Evolutionary conservation across 1,284 basidiomycete genomes (phyloP).

Genomic region (Fereydounia khargensis): DNA sequence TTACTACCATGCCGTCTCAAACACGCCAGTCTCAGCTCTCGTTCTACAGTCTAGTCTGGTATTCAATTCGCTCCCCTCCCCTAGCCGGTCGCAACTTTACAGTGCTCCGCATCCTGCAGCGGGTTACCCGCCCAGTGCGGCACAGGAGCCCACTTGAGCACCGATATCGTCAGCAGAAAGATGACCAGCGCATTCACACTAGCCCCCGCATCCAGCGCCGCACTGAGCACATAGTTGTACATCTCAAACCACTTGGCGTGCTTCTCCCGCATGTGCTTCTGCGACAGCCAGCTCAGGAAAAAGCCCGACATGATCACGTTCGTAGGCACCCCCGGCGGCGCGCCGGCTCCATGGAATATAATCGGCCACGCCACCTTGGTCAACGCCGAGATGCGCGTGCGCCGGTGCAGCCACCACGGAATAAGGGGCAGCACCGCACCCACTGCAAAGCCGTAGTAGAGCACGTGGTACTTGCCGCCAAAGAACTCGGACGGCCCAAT

Average conservation of each 20-base stretch:
- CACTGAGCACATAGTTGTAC: slow-evolving; percentile 54
- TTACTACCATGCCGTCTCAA: not conserved
- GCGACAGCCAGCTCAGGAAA: slow-evolving; percentile 56
- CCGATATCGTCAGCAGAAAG: slow-evolving; percentile 56
- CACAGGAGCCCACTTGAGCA: slow-evolving; percentile 40
- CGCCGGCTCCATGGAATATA: slow-evolving; percentile 60
- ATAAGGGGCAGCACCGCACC: slow-evolving; percentile 59
- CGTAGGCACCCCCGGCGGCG: slow-evolving; percentile 57
- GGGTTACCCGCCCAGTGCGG: slow-evolving; percentile 40
- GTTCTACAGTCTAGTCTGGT: no score
- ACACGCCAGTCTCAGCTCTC: no score
- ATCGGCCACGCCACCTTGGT: slow-evolving; percentile 61
- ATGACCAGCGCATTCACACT: slow-evolving; percentile 60
- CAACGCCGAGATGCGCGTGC: slow-evolving; percentile 46
- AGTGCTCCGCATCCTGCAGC: slow-evolving; percentile 31
- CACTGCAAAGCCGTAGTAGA: slow-evolving; percentile 59
- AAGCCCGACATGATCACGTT: slow-evolving; percentile 61
- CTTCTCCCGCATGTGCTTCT: slow-evolving; percentile 58
- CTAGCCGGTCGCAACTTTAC: slow-evolving; percentile 8
- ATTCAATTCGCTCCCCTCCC: no score
- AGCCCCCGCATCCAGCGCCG: slow-evolving; percentile 61
- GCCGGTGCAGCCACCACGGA: slow-evolving; percentile 59
- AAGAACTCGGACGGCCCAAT: slow-evolving; percentile 61
- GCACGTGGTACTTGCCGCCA: slow-evolving; percentile 59
- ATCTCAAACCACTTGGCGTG: slow-evolving; percentile 51